Evolutionary conservation across 805 yeast species (phyloP).

Genomic region (Wickerhamomyces tratensis): DNA sequence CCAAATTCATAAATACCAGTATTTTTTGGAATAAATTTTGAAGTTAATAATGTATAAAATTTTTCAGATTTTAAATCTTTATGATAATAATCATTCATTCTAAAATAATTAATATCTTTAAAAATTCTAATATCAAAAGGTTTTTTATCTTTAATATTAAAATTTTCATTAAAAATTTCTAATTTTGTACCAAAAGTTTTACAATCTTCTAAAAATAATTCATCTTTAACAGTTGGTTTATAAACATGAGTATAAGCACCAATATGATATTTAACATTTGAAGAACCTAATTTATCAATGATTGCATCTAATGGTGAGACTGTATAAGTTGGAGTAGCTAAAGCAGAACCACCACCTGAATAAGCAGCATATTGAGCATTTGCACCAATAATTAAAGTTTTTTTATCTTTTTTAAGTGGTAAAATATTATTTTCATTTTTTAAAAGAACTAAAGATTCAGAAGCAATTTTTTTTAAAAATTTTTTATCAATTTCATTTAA

Average conservation of each 20-base stretch:
- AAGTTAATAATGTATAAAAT: constrained; percentile 36
- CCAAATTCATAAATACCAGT: constrained; percentile 41
- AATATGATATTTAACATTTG: constrained; percentile 15
- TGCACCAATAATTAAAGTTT: constrained; percentile 49
- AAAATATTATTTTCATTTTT: constrained; percentile 38
- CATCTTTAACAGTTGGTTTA: constrained; percentile 20
- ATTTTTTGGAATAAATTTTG: constrained; percentile 33
- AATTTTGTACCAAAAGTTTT: constrained; percentile 14
- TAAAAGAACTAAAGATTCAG: constrained; percentile 45
- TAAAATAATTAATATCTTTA: constrained; percentile 12
- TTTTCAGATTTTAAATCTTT: constrained; percentile 9
- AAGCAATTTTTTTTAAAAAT: constrained; percentile 33
- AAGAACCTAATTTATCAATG: constrained; percentile 13
- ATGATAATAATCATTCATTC: constrained; percentile 14
- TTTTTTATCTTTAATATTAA: constrained; percentile 10
- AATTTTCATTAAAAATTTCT: constrained; percentile 15
- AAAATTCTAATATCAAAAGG: constrained; percentile 19
- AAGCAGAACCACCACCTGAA: constrained; percentile 59
- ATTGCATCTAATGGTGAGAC: constrained; percentile 41
- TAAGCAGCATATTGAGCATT: constrained; percentile 39
- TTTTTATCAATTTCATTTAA: neutral
- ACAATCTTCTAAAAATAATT: constrained; percentile 7
- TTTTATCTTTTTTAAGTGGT: constrained; percentile 35
- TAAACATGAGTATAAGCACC: constrained; percentile 27
- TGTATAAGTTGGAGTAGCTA: constrained; percentile 36